Evolutionary conservation across 805 yeast genomes (phyloP), one percentile per base, ranked within the genome.

Genomic region (Saturnispora mendoncae): DNA sequence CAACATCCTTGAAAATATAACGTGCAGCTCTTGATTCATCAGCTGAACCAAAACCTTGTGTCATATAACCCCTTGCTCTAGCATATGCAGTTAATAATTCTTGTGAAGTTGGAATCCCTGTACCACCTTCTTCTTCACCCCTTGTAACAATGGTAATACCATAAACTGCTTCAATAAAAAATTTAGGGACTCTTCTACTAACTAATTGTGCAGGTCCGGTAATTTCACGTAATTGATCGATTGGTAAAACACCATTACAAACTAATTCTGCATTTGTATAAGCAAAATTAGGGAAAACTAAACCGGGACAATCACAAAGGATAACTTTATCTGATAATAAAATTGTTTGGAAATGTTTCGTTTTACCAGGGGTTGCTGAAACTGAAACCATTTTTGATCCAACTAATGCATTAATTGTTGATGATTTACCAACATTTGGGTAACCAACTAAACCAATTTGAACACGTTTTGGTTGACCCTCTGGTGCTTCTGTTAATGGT

Each of bases 381-480:
- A 92, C 99, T 2, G 97, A 87, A n/a, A 92, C 99, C 60, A 85
- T 88, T 57, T 92, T 92, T 15, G 97, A 78, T 12, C 98, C 98
- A 35, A 90, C 92, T 32, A 92, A 69, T 0, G 98, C 97, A 61
- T 92, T 92, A 54, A 92, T 92, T 2, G 97, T 92, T n/a, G 97
- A 88, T 2, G 97, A 92, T 38, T 61, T 61, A 54, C 65, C 65
- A 38, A 82, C 90, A 59, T 90, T 92, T 30, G 99, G 99, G 60
- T 92, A 92, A 26, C 99, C 99, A 17, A 92, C 98, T 50, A 92
- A 71, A 45, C 99, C 99, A 49, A 92, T 86, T 58, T 87, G 94
- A 40, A 84, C 66, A 46, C 80, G 69, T 27, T 76, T 73, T 14
- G 78, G 77, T 48, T 69, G 72, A 1, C 80, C 83, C 39, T 65